phyloP scores from a whole-genome alignment of 805 yeast species.

The Candida succiphila region DNA sequence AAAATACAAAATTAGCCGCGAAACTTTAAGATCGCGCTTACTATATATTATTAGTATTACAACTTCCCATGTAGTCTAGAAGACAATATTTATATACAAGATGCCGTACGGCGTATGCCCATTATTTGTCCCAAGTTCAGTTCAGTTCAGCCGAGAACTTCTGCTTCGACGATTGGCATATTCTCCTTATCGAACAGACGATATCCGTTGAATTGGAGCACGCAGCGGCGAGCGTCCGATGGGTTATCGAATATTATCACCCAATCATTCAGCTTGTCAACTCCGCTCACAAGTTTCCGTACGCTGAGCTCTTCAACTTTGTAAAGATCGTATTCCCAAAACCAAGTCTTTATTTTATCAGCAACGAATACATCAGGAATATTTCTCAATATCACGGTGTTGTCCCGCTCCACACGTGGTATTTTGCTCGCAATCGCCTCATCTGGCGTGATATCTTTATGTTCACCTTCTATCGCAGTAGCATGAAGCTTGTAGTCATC shows the following conservation, averaged over 20 bases:
- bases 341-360: slow-evolving; percentile 22
- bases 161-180: slow-evolving; percentile 22
- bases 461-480: background rate
- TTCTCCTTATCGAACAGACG: slow-evolving; percentile 17
- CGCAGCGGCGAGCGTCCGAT: slow-evolving; percentile 40
- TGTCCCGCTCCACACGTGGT: slow-evolving; percentile 12
- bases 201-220: slow-evolving; percentile 40
- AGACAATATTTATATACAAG: no score
- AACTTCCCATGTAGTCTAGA: no score
- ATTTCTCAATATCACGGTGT: slow-evolving; percentile 32
- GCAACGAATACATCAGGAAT: slow-evolving; percentile 34
- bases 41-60: no score
- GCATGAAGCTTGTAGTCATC: background rate
- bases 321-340: slow-evolving; percentile 44
- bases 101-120: no score
- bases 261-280: slow-evolving; percentile 14
- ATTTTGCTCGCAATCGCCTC: slow-evolving; percentile 1
- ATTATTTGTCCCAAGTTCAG: no score
- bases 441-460: background rate
- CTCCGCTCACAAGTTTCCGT: slow-evolving; percentile 5
- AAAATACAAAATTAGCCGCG: no score
- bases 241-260: slow-evolving; percentile 35
- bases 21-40: no score
- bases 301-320: slow-evolving; percentile 10
- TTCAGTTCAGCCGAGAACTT: slow-evolving; percentile 21